phyloP scores from a whole-genome alignment of 768 basidiomycete genomes.

The Chlorophyllum brunneum region DNA sequence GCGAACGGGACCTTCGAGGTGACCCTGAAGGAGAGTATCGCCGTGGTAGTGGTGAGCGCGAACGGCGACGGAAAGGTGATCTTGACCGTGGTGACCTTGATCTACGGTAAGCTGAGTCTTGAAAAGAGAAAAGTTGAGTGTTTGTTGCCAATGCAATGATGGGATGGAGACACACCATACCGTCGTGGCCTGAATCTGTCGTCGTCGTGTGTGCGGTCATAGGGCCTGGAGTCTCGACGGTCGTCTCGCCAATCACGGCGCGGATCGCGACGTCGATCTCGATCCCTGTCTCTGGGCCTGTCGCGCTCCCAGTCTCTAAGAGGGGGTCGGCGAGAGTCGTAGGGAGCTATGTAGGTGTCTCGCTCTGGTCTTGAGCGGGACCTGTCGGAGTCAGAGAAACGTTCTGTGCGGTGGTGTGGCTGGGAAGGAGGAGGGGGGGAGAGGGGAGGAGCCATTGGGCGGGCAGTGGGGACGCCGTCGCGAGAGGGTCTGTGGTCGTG shows the following conservation, averaged over 20 bases:
- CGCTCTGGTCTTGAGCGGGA: constrained; percentile 10
- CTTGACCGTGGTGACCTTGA: constrained; percentile 18
- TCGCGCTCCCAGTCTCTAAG: constrained; percentile 15
- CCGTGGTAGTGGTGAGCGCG: constrained; percentile 1
- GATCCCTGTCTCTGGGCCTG: constrained; percentile 18
- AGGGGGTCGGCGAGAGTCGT: constrained; percentile 16
- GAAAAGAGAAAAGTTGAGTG: neutral
- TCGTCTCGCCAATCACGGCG: constrained; percentile 15
- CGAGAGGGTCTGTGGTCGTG: constrained; percentile 1
- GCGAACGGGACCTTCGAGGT: constrained; percentile 14
- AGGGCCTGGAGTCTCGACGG: constrained; percentile 14
- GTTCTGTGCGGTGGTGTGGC: too few relatives aligned
- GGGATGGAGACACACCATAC: constrained; percentile 4
- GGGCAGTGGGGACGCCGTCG: constrained; percentile 11
- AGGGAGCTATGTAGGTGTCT: constrained; percentile 23
- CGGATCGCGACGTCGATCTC: constrained; percentile 17
- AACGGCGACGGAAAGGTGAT: constrained; percentile 6
- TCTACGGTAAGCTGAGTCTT: constrained; percentile 14
- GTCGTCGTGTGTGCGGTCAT: constrained; percentile 10
- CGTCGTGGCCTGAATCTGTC: constrained; percentile 10
- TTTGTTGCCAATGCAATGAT: neutral
- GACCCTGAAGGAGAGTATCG: constrained; percentile 12
- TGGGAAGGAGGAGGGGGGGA: too few relatives aligned
- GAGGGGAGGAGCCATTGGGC: constrained; percentile 14
- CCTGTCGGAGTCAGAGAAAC: constrained; percentile 8